Percentiles rank a stretch among this genome's conserved stretches.
These are phyloP conservation scores for Globisporangium uncinulatum DNA, from an alignment of 352 stramenopile species.

Conservation along the genomic window DNA sequence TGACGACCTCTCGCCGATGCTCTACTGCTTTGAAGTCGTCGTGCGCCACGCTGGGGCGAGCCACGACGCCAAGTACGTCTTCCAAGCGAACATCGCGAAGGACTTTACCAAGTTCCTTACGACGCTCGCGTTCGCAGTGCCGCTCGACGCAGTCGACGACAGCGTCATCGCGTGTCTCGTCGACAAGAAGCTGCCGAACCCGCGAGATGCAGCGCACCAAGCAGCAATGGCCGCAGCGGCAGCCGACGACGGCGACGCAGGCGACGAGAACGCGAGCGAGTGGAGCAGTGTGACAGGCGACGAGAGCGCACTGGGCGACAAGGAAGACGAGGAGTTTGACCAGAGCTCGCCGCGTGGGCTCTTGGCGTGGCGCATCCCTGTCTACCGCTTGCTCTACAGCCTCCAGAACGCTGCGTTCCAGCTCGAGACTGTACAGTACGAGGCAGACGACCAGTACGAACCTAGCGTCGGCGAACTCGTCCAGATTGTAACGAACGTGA, in stretches of 20 bases:
- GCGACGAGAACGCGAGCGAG: constrained; percentile 70
- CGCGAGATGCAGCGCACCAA: constrained; percentile 26
- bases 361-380: constrained; percentile 52
- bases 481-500: constrained; percentile 47
- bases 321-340: constrained; percentile 79
- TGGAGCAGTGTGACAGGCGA: constrained; percentile 84
- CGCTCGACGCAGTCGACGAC: constrained; percentile 52
- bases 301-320: constrained; percentile 73
- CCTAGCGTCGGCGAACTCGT: constrained; percentile 51
- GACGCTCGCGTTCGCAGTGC: constrained; percentile 60
- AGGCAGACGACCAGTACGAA: constrained; percentile 74
- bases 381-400: constrained; percentile 62
- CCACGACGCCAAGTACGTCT: constrained; percentile 69
- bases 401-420: constrained; percentile 74
- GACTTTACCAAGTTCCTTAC: constrained; percentile 80
- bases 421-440: constrained; percentile 59
- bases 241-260: constrained; percentile 9
- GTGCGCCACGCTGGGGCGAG: constrained; percentile 44
- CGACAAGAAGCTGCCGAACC: constrained; percentile 59
- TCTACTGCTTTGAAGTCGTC: constrained; percentile 79
- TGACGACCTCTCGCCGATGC: constrained; percentile 72
- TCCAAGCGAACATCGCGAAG: constrained; percentile 65
- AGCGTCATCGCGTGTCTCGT: constrained; percentile 54
- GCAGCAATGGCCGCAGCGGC: constrained; percentile 21
- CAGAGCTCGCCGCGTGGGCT: constrained; percentile 15